These are phyloP conservation scores for Ophiocordyceps sinensis DNA, from an alignment of 2,329 filamentous ascomycete species.

Conservation along the genomic window DNA sequence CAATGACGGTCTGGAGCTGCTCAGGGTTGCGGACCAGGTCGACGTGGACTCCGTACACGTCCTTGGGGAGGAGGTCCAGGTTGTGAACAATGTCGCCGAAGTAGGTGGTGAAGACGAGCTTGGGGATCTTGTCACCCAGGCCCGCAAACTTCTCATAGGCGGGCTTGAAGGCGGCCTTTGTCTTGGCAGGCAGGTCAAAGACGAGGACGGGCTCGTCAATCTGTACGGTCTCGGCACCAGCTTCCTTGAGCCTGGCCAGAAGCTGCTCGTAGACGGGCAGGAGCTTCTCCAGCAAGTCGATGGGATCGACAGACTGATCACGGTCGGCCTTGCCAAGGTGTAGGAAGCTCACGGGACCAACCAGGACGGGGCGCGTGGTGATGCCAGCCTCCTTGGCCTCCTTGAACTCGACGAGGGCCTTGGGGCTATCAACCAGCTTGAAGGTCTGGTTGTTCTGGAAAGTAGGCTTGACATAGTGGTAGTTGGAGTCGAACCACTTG, in stretches of 20 bases:
- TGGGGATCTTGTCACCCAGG: constrained; percentile 68
- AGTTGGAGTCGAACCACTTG: constrained; percentile 99
- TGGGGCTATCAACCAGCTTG: constrained; percentile 74
- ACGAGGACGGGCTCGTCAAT: constrained; percentile 97
- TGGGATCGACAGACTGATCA: constrained; percentile 82
- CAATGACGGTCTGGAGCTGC: constrained; percentile 78
- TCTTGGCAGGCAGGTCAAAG: constrained; percentile 78
- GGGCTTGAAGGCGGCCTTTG: constrained; percentile 96
- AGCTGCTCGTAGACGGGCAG: constrained; percentile 91
- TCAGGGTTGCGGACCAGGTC: constrained; percentile 97
- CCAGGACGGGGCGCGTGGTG: constrained; percentile 78
- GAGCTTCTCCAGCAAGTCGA: constrained; percentile 85
- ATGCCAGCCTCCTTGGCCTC: constrained; percentile 98
- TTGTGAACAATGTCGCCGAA: constrained; percentile 99
- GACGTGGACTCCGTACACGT: constrained; percentile 75
- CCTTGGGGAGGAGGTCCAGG: constrained; percentile 72
- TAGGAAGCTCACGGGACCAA: constrained; percentile 96
- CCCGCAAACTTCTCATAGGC: constrained; percentile 78
- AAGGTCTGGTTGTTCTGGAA: constrained; percentile 95
- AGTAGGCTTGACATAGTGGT: constrained; percentile 99
- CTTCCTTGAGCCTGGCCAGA: constrained; percentile 82
- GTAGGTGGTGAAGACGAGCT: constrained; percentile 88
- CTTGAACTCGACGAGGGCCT: constrained; percentile 86
- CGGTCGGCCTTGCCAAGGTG: constrained; percentile 96
- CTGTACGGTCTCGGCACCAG: constrained; percentile 91